Percentiles rank a stretch among this genome's conserved stretches.
phyloP scores from a whole-genome alignment of 176 grass and related monocot genomes.

The Melocanna baccifera region DNA sequence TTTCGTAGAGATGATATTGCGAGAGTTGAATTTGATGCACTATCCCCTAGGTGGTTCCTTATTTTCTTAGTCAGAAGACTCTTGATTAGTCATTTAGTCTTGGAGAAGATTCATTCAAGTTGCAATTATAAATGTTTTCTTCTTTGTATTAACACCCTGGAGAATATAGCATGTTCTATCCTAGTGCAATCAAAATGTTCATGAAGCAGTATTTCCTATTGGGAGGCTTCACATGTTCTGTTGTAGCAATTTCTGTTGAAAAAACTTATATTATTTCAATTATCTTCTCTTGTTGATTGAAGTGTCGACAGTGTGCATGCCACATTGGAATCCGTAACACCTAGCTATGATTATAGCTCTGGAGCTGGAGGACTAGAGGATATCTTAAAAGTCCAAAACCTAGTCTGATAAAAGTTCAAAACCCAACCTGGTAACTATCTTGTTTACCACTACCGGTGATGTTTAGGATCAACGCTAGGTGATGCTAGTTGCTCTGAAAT shows the following conservation, averaged over 20 bases:
- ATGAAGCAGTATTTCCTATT: background rate
- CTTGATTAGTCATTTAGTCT: constrained; percentile 1
- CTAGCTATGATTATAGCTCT: background rate
- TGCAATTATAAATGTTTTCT: background rate
- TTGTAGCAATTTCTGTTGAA: background rate
- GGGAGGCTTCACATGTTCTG: background rate
- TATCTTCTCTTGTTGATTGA: constrained; percentile 13
- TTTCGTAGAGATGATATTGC: background rate
- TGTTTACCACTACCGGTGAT: constrained; percentile 59
- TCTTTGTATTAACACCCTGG: background rate
- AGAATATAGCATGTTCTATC: background rate
- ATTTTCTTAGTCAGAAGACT: background rate
- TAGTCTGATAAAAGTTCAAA: background rate
- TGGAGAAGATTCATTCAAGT: constrained; percentile 1
- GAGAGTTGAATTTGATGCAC: background rate
- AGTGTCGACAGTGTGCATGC: background rate
- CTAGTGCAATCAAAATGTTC: background rate
- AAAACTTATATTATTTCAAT: background rate
- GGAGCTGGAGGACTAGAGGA: background rate
- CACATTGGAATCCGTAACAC: background rate
- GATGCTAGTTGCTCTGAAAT: background rate
- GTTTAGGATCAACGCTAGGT: constrained; percentile 86
- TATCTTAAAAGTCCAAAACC: background rate
- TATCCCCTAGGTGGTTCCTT: background rate
- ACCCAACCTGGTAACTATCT: background rate